Base-by-base conservation (phyloP, 257 asterid genomes). In the Dorcoceras hygrometricum region DNA sequence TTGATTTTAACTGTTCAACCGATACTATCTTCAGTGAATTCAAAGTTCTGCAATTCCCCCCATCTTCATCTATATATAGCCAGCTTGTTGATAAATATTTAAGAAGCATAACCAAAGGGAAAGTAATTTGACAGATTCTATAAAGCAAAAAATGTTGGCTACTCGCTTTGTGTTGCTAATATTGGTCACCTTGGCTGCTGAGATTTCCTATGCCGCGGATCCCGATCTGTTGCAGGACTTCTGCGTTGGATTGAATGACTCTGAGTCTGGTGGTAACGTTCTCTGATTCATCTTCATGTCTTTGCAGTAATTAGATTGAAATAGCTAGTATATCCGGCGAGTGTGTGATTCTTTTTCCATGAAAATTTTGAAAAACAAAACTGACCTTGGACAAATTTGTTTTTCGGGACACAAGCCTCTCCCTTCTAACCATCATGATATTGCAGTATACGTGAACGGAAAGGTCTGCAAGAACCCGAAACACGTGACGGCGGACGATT, bases 391-490 rank as follows among this genome's bases (percentile, higher is more conserved):
- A 28, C 5, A 2, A 28, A 28, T 28, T 2, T 28, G 31, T 28
- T 28, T 28, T 28, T 32, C 0, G 39, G n/a, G n/a, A n/a, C n/a
- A n/a, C n/a, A n/a, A n/a, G n/a, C n/a, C n/a, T n/a, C n/a, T 27
- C 5, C 5, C 29, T 0, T 6, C 29, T 27, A 27, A 7, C 36
- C 36, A 14, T 39, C 23, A 32, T 51, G 6, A 5, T 12, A 9
- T 32, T 32, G 66, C 55, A 71, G 76, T 71, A 20, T 64, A 43
- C 4, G 53, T 46, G 53, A 46, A 46, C 5, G 53, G 53, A 46
- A 16, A 46, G 20, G 4, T 46, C 20, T 46, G 53, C 53, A 46
- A 46, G 53, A 46, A 46, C 53, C 20, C 20, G 53, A 20, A 46
- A 46, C 20, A 12, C 2, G 53, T 46, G 53, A 46, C 20, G 8